Evolutionary conservation across 1,139 yeast genomes (phyloP), one percentile per base, ranked within the genome.

Genomic region (Saccharomyces hybrid): DNA sequence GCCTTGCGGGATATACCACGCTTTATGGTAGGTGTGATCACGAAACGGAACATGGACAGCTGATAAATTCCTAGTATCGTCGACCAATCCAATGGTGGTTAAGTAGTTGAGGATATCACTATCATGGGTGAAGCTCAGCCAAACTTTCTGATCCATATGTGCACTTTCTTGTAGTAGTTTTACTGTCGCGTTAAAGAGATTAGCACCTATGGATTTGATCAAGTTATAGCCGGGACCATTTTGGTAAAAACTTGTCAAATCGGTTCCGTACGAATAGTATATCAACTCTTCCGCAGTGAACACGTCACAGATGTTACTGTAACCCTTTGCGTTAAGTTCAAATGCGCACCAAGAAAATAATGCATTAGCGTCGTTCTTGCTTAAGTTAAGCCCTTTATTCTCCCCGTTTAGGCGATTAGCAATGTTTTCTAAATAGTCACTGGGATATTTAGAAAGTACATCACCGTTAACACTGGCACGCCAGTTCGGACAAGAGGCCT

Each of bases 91-190:
- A 51, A 81, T 69, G 2, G 83, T 79, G 27, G 82, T 68, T 52
- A 78, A 71, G 59, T 75, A 76, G 41, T 78, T 72, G 48, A 78
- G 73, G 46, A 83, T 66, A 62, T 83, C 84, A 47, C 80, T 73
- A 64, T 84, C 88, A 64, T 84, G 89, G 20, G 83, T 73, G 66
- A 83, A 83, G 13, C 79, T 73, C 58, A 79, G 68, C 57, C 69
- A 26, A 5, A 26, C 27, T 26, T 26, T 26, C 8, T 26, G 27
- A 26, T 26, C 27, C 27, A 26, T 26, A 26, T 26, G 8, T 4
- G 27, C 56, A 20, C 63, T 61, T 47, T 65, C 58, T 46, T 60
- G 55, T 61, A 68, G 56, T 32, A 68, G 55, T n/a, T 61, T 59
- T 27, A 62, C 56, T 5, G 69, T 61, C 46, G 85, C 83, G 56